phyloP scores from a whole-genome alignment of 345 rosid genomes.

The Rhodomyrtus tomentosa region DNA sequence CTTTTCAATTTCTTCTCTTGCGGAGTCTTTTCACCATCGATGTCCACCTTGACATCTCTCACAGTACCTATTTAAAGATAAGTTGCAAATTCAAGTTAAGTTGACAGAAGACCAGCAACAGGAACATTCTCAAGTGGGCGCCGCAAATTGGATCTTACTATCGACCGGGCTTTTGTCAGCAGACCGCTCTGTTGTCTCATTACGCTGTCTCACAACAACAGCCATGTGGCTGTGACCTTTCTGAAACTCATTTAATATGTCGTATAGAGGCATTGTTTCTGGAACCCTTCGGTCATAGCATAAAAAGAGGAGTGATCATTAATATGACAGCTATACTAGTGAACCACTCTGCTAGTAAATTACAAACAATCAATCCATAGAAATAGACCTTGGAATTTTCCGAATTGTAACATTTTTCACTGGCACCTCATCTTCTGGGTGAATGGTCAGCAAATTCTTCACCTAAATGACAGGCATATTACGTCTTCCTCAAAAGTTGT shows the following conservation, averaged over 20 bases:
- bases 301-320: not conserved
- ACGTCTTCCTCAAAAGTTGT: not conserved
- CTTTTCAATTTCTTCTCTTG: slow-evolving; percentile 37
- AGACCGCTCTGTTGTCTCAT: slow-evolving; percentile 14
- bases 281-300: slow-evolving; percentile 32
- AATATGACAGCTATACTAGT: not conserved
- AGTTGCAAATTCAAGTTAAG: not conserved
- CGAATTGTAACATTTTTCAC: slow-evolving; percentile 83
- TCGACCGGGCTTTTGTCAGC: slow-evolving; percentile 5
- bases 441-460: slow-evolving; percentile 74
- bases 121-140: not conserved
- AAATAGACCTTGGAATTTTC: slow-evolving; percentile 72
- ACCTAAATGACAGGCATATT: slow-evolving; percentile 22
- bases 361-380: not conserved
- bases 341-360: not conserved
- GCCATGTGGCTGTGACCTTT: slow-evolving; percentile 99
- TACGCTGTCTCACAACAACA: slow-evolving; percentile 55
- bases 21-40: slow-evolving; percentile 38
- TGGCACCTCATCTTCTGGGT: slow-evolving; percentile 72
- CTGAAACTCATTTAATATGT: slow-evolving; percentile 95
- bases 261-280: slow-evolving; percentile 80
- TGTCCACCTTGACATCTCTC: slow-evolving; percentile 47
- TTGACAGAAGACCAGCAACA: not conserved
- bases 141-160: slow-evolving; percentile 17
- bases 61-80: slow-evolving; percentile 15